phyloP scores from a whole-genome alignment of 352 stramenopile species.

The Globisporangium canariense region DNA sequence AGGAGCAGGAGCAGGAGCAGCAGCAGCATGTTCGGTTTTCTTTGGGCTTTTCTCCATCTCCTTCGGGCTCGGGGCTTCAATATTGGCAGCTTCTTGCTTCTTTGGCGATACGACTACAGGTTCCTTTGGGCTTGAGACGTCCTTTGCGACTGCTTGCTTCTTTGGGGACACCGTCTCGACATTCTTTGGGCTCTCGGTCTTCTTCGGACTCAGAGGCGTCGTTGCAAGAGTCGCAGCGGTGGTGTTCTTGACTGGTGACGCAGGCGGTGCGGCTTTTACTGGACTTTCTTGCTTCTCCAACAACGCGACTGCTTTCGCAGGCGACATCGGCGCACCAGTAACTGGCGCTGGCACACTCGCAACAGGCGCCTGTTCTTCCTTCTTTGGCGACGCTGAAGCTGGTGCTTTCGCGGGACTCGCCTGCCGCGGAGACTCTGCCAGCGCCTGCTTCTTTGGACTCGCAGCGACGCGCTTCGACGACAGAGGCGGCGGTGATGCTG shows the following conservation, averaged over 20 bases:
- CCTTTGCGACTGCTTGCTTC: constrained; percentile 17
- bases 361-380: background rate
- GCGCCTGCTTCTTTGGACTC: constrained; percentile 11
- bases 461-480: background rate
- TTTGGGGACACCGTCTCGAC: background rate
- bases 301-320: constrained; percentile 18
- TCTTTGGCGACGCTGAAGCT: constrained; percentile 14
- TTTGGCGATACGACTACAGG: background rate
- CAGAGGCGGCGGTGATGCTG: background rate
- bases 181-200: constrained; percentile 16
- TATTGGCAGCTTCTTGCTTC: constrained; percentile 14
- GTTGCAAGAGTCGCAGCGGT: background rate
- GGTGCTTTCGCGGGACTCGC: constrained; percentile 3
- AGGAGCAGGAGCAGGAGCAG: background rate
- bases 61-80: constrained; percentile 15
- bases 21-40: background rate
- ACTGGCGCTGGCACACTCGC: background rate
- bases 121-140: constrained; percentile 17
- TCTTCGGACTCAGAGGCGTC: constrained; percentile 8
- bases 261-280: constrained; percentile 6
- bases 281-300: constrained; percentile 25
- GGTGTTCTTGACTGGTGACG: background rate
- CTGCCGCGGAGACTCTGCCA: constrained; percentile 1
- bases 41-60: constrained; percentile 12
- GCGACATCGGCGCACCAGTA: background rate